Evolutionary conservation across 805 yeast species (phyloP).

Genomic region (Ogataea trehalophila): DNA sequence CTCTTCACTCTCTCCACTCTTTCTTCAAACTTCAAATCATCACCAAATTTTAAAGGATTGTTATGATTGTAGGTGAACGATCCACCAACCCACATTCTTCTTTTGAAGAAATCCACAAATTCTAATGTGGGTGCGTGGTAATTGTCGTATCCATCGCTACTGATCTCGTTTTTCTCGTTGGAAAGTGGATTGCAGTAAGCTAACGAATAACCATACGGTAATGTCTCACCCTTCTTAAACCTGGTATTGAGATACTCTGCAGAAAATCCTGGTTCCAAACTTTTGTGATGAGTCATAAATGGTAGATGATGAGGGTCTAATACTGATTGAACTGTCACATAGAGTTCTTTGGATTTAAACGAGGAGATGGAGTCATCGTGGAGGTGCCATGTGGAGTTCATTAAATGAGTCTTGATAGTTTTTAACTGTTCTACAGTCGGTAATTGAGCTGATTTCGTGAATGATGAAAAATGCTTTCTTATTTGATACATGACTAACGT

Average conservation of each 20-base stretch:
- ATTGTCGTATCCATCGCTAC: conserved; percentile 75
- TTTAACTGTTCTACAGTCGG: conserved; percentile 7
- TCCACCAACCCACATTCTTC: conserved; percentile 84
- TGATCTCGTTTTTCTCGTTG: conserved; percentile 39
- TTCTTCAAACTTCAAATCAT: conserved; percentile 48
- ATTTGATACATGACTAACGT: not conserved
- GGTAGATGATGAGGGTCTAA: conserved; percentile 3
- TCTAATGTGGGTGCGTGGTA: conserved; percentile 58
- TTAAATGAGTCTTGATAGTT: conserved; percentile 10
- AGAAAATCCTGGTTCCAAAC: not conserved
- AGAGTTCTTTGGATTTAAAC: conserved; percentile 23
- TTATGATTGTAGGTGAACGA: conserved; percentile 36
- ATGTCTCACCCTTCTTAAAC: conserved; percentile 15
- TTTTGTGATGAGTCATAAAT: conserved; percentile 13
- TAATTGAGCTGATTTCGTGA: not conserved
- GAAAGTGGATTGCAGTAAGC: conserved; percentile 60
- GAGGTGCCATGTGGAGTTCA: conserved; percentile 19
- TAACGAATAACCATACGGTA: conserved; percentile 59
- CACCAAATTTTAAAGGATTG: conserved; percentile 33
- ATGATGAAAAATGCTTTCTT: conserved; percentile 2
- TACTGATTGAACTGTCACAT: conserved; percentile 25
- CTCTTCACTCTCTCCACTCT: conserved; percentile 37
- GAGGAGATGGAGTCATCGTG: conserved; percentile 27
- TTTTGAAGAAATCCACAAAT: conserved; percentile 32
- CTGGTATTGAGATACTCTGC: conserved; percentile 3